phyloP scores from a whole-genome alignment of 169 alveolate species.

The Plasmodium malariae region DNA sequence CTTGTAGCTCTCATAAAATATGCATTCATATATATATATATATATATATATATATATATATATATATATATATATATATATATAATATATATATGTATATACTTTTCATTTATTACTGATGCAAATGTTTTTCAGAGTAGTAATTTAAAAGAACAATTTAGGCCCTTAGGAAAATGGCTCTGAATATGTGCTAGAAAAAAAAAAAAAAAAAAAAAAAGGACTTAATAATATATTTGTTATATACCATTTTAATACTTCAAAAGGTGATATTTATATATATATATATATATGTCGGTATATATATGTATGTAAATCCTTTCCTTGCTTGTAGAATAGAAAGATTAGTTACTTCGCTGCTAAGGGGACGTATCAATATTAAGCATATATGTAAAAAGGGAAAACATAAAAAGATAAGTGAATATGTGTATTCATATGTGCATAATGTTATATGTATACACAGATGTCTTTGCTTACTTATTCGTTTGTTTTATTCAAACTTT shows the following conservation, averaged over 20 bases:
- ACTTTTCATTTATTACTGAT: not conserved
- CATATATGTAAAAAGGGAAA: constrained; percentile 73
- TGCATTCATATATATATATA: not conserved
- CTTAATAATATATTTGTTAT: too few relatives aligned
- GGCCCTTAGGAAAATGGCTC: constrained; percentile 6
- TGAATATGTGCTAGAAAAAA: constrained; percentile 14
- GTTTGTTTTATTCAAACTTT: constrained; percentile 51
- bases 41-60: not conserved
- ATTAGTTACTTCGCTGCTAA: constrained; percentile 38
- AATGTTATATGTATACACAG: not conserved
- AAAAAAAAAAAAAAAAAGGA: not conserved
- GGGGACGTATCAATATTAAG: constrained; percentile 39
- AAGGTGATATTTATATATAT: too few relatives aligned
- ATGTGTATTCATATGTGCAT: not conserved
- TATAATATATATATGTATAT: too few relatives aligned
- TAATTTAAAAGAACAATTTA: too few relatives aligned
- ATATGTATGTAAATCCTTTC: not conserved
- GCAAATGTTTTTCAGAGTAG: not conserved
- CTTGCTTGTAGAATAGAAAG: constrained; percentile 62
- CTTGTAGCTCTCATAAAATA: not conserved
- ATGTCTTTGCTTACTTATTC: too few relatives aligned
- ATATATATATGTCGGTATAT: not conserved
- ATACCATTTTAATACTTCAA: too few relatives aligned
- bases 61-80: not conserved
- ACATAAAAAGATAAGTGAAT: not conserved